Evolutionary conservation across 768 basidiomycete species (phyloP), one percentile per base, ranked within the genome.

Genomic region (Boletus sp.): DNA sequence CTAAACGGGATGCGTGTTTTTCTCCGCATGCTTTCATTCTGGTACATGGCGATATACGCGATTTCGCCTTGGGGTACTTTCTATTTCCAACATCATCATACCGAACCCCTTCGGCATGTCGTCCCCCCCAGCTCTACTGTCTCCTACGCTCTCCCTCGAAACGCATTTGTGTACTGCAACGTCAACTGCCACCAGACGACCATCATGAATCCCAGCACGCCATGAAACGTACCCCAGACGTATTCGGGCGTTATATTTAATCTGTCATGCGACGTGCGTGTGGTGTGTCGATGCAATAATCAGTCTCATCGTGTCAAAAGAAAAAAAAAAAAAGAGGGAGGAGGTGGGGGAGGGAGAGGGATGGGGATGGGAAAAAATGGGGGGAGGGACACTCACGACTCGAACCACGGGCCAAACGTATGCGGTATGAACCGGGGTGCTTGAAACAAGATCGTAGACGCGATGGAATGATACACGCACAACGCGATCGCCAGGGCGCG

Each of bases 141-240:
- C 7, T 19, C 21, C 10, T 6, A 55, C 40, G 10, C 25, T 17
- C 33, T 51, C 42, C 56, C 59, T 27, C 76, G 72, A 32, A 75
- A 69, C 62, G 77, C 69, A 23, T 70, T 71, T 27, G 79, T 74
- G 37, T 81, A 71, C 33, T 75, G 79, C 46, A 90, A 72, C 2
- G 89, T 92, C 17, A 67, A 74, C 71, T 93, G 90, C 90, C 90
- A 93, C 90, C 90, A 93, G 4, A 80, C 66, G 8, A 87, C 80
- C 78, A 92, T 85, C 49, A 78, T 79, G 7, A 92, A 69, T 11
- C 89, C 85, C 33, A 92, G 54, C 43, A 88, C 17, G 17, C 90
- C 90, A 59, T 93, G 90, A 19, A 82, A 63, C 7, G 77, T 79
- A 0, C 88, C 89, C 89, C 90, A 91, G 1, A 83, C 70, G 27